Base-by-base conservation (phyloP, 345 rosid genomes). In the Hevea brasiliensis region DNA sequence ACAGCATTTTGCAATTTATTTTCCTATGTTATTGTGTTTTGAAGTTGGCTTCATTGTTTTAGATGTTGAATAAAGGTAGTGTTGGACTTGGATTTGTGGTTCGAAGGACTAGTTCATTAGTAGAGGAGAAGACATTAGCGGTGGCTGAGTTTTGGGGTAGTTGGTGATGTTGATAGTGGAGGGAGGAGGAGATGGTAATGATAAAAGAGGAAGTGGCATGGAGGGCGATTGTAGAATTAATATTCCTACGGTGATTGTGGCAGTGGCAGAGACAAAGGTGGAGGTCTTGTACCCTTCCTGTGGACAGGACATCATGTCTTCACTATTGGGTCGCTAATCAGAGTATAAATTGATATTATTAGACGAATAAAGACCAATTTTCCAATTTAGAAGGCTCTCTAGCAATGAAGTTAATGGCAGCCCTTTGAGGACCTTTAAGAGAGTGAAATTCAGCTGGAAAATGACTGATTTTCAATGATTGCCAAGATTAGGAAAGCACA, bases 1-100 rank as follows among this genome's bases (percentile, higher is more conserved):
- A 79, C 55, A 8, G 59, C 55, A 6, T 67, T 77, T 3, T 24
- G 63, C 20, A 10, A 48, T 48, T 65, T 4, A 26, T 67, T 68
- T 61, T 76, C 50, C 77, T 79, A 65, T 51, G 72, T 56, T 41
- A 26, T 51, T 18, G 69, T 53, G 13, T 61, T 68, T 35, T 73
- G 79, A 44, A 27, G 9, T 42, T 74, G 80, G 26, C 0, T 21
- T 32, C 76, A 1, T 45, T 70, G 70, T 56, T 64, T 76, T 55
- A 78, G 81, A 73, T 80, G 88, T 50, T 79, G 87, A 58, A 70
- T 79, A 60, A 78, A 81, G 2, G 84, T 60, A 56, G 86, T 71
- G 24, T 79, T 58, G 77, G 94, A 80, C 76, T 78, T 88, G 51
- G 84, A 83, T 80, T 88, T 88, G 79, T 88, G 14, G 79, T 86